Conservation (phyloP, 805 yeast species). For the Metschnikowia cerradonensis region DNA sequence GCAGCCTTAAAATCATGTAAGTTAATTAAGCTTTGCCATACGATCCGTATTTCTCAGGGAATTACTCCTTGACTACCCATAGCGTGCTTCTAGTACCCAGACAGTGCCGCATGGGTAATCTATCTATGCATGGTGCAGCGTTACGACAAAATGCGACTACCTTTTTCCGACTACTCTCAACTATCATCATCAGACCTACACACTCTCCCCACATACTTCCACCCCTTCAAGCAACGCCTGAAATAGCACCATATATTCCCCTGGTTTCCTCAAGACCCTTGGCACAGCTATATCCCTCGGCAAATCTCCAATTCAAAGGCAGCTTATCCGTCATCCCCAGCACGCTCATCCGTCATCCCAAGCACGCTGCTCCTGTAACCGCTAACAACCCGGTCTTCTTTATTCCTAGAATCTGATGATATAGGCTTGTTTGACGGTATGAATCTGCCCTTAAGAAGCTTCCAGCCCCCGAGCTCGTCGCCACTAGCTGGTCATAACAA, state of each 20-base stretch:
- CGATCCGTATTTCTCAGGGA: no score
- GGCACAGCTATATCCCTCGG: background rate
- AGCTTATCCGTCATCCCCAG: background rate
- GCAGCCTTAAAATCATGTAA: background rate
- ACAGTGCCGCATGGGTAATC: constrained; percentile 3
- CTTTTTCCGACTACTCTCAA: background rate
- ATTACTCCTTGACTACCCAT: background rate
- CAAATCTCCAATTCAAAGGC: background rate
- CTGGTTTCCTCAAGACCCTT: no score
- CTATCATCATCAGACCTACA: background rate
- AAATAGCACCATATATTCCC: no score
- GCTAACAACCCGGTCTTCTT: background rate
- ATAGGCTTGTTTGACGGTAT: background rate
- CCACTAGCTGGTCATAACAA: constrained; percentile 12
- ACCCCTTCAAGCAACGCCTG: background rate
- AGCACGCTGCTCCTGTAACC: background rate
- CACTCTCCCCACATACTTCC: background rate
- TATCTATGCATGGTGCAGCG: constrained; percentile 3
- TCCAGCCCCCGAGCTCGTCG: constrained; percentile 19
- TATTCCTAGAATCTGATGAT: background rate
- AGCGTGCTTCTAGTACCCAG: background rate
- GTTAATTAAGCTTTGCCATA: no score
- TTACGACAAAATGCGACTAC: constrained; percentile 1
- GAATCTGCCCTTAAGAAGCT: constrained; percentile 10
- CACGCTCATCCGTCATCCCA: background rate